Conservation (phyloP, 2,329 filamentous ascomycete species). For the Lasiodiplodia gonubiensis region DNA sequence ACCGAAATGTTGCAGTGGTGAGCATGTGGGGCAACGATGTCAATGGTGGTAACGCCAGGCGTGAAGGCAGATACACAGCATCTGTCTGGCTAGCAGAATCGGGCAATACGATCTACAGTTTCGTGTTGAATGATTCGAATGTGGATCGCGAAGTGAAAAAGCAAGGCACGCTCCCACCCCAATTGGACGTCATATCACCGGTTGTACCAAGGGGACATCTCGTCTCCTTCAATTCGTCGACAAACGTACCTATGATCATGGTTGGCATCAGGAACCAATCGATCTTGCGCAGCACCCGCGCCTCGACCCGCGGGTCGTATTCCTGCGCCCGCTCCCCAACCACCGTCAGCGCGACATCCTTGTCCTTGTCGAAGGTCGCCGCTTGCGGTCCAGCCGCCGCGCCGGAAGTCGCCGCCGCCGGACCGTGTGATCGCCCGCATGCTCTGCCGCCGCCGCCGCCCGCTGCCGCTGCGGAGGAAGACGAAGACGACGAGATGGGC, state of each 20-base stretch:
- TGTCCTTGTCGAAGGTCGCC: constrained; percentile 39
- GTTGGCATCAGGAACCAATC: constrained; percentile 70
- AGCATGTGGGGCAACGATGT: not conserved
- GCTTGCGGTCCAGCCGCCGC: not conserved
- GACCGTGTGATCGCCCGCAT: not conserved
- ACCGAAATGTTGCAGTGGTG: not conserved
- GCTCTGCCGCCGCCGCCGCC: constrained; percentile 55
- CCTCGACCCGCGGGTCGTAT: constrained; percentile 62
- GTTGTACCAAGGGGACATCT: not conserved
- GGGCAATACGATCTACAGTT: constrained; percentile 20
- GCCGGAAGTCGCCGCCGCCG: not conserved
- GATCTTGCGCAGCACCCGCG: constrained; percentile 68
- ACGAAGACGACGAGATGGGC: not conserved
- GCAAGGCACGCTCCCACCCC: not conserved
- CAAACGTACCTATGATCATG: constrained; percentile 56
- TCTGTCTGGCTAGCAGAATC: constrained; percentile 14
- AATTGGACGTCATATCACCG: not conserved
- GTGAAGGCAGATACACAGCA: constrained; percentile 2
- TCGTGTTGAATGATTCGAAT: not conserved
- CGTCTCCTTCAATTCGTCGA: not conserved
- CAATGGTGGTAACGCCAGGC: not conserved
- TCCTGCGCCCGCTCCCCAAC: constrained; percentile 62
- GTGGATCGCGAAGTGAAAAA: not conserved
- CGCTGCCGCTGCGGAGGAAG: not conserved
- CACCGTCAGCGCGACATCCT: constrained; percentile 64